Evolutionary conservation across 2,329 filamentous ascomycete species (phyloP), one percentile per base, ranked within the genome.

Genomic region (Torrubiella hemipterigena): DNA sequence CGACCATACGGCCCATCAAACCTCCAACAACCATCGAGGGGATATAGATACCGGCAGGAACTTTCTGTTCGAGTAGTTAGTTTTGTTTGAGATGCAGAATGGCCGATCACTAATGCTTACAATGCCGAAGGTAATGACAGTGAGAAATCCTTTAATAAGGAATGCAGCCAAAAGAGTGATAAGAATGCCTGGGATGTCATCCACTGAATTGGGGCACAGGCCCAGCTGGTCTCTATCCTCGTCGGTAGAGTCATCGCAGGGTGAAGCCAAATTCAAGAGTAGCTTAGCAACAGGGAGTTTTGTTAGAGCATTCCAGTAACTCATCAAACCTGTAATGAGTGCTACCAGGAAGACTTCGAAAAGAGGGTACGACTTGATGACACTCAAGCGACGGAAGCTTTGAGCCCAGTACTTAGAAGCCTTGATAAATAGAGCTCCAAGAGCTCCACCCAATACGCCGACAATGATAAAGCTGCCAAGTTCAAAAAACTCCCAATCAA

Each of bases 1-100:
- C 91, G 10, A 94, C 73, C 27, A 91, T 77, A 7, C 89, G 77
- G 18, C 89, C 89, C 62, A 94, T 78, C 13, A 98, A 63, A 47
- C 91, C 91, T 41, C 91, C 91, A 13, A 96, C 85, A 17, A 96
- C 91, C 91, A 98, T 98, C 45, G 89, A 95, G 4, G 91, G 91
- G 2, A 98, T 87, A 46, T 98, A 98, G 43, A 98, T 95, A 40
- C 91, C 91, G 1, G 89, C 86, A 8, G 91, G 91, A 1, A 96
- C 77, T 66, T 96, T 96, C 66, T 73, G 49, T 29, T 7, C 10
- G 2, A 3, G 5, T 15, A 10, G 19, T 17, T 13, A 28, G 30
- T n/a, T 35, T 52, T 30, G 50, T 46, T 15, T 12, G 28, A 36
- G 7, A 26, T 14, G 22, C 24, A 6, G 7, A n/a, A n/a, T n/a